Evolutionary conservation across 106 monocot species (phyloP).

Genomic region (Posidonia australis): DNA sequence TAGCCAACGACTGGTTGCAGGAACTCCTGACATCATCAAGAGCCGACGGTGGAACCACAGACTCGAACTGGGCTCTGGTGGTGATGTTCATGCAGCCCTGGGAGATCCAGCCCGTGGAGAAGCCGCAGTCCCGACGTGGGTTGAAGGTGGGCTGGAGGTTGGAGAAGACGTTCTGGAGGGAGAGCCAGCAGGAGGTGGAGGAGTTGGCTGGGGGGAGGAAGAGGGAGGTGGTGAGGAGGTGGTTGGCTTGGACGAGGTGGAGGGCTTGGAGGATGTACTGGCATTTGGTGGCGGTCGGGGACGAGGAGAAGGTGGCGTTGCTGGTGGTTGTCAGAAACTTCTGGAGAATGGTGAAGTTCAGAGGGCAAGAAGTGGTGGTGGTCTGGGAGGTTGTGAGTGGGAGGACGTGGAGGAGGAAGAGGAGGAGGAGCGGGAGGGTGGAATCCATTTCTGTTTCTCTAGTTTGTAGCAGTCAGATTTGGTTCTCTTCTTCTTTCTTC

Average conservation of each 20-base stretch:
- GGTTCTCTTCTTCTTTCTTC: too few species aligned
- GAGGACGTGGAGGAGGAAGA: too few species aligned
- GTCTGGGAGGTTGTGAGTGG: too few species aligned
- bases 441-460: too few species aligned
- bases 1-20: slow-evolving; percentile 37
- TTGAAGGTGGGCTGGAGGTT: slow-evolving; percentile 23
- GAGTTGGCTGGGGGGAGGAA: slow-evolving; percentile 49
- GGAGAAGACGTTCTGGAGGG: slow-evolving; percentile 18
- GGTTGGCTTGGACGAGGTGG: slow-evolving; percentile 44
- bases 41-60: slow-evolving; percentile 22
- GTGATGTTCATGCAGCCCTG: slow-evolving; percentile 69
- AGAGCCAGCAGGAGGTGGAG: slow-evolving; percentile 39
- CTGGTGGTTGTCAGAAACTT: too few species aligned
- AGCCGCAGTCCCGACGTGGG: slow-evolving; percentile 45
- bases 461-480: too few species aligned
- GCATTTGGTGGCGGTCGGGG: too few species aligned
- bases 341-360: too few species aligned
- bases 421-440: too few species aligned
- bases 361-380: too few species aligned
- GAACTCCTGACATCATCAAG: slow-evolving; percentile 15
- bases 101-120: slow-evolving; percentile 35
- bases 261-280: too few species aligned
- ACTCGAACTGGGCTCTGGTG: slow-evolving; percentile 37
- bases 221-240: slow-evolving; percentile 34
- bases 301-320: too few species aligned